Evolutionary conservation across 1,284 basidiomycete species (phyloP), one percentile per base, ranked within the genome.

Genomic region (Hypsizygus ulmarius): DNA sequence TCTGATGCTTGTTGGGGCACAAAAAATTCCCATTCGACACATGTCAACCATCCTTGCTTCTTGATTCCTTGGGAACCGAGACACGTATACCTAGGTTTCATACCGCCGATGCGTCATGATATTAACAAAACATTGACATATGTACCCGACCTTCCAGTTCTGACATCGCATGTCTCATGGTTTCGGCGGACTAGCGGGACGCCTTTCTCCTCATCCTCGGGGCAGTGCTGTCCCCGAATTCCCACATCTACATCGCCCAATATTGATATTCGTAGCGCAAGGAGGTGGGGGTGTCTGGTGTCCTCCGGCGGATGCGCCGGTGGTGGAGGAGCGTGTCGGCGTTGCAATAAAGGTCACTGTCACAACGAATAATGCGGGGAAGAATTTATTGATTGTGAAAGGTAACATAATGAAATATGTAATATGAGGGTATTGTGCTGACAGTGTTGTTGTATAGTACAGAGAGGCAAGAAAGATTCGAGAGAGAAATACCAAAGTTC

Each of bases 261-360:
- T 36, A 25, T 29, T 35, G 12, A 33, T 38, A 12, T 39, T 34
- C 7, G 21, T n/a, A 15, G 15, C 11, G 41, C 32, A 25, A 51
- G 51, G 51, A 43, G 54, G 37, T 37, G 38, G 27, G 44, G 55
- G 53, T 57, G 51, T 52, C 53, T 49, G 53, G 54, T 47, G 52
- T 56, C 45, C 54, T 39, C 21, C 45, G 2, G 6, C 34, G 41
- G 25, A 25, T 25, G 38, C 42, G 32, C 42, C 47, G 33, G 21
- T 42, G 28, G 39, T 49, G 28, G 35, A 28, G 32, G 45, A 34
- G n/a, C 19, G 33, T 36, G n/a, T 43, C 38, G 48, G 40, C 41
- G 16, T 11, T 32, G 34, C 38, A 16, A 35, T 35, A 32, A 43
- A 41, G 36, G 45, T 52, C 48, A 51, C 46, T 43, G 42, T 51